Conservation (phyloP, 164 flowering plant genomes). For the Chimonanthus praecox region DNA sequence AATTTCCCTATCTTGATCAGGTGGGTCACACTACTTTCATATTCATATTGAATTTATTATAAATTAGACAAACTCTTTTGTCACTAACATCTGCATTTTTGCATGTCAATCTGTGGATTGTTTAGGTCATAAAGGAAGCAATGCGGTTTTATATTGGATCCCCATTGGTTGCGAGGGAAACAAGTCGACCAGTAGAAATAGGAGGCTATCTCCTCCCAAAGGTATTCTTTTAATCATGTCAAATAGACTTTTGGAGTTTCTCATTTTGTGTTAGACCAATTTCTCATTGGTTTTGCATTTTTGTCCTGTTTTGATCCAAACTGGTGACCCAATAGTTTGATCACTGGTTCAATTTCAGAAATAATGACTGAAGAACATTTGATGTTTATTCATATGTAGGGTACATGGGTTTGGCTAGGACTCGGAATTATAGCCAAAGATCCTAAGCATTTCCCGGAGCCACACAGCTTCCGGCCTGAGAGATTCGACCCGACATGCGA, state of each 20-base stretch:
- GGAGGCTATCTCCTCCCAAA: constrained; percentile 90
- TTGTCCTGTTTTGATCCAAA: no score
- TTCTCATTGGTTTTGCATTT: no score
- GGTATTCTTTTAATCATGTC: constrained; percentile 30
- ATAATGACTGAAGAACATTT: no score
- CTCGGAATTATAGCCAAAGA: constrained; percentile 85
- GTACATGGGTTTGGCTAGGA: constrained; percentile 98
- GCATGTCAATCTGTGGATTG: neutral
- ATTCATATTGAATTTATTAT: no score
- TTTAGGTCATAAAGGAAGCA: constrained; percentile 79
- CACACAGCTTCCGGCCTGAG: constrained; percentile 85
- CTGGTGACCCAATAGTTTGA: no score
- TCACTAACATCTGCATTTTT: no score
- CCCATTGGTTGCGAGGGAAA: constrained; percentile 87
- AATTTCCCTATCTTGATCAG: constrained; percentile 85
- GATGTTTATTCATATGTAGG: constrained; percentile 31
- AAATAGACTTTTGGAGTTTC: no score
- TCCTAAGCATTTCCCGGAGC: constrained; percentile 84
- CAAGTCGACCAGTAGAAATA: constrained; percentile 66
- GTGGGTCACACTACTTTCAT: constrained; percentile 16
- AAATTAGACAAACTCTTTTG: no score
- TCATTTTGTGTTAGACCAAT: no score
- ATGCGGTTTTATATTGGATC: constrained; percentile 85
- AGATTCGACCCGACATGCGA: constrained; percentile 73
- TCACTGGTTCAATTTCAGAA: no score